phyloP scores from a whole-genome alignment of 371 early-diverging fungal genomes.

The Umbelopsis sp. region DNA sequence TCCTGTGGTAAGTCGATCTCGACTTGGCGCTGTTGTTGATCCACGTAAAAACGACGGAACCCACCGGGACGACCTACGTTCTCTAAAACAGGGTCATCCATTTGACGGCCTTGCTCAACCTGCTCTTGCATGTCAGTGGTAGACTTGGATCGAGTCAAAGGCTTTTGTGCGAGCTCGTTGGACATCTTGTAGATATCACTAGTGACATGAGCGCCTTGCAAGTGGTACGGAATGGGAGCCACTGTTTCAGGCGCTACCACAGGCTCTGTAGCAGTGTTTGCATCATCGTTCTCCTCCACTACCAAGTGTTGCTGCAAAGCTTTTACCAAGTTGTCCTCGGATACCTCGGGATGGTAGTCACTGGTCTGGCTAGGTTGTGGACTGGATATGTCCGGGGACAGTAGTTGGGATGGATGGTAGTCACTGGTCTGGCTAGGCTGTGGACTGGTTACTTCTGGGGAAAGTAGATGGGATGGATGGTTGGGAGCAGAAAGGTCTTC shows the following conservation, averaged over 20 bases:
- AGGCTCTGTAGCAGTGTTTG: not conserved
- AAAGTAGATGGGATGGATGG: not conserved
- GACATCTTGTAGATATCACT: slow-evolving; percentile 52
- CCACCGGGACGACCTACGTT: slow-evolving; percentile 68
- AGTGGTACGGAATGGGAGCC: slow-evolving; percentile 43
- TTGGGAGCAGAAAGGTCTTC: not conserved
- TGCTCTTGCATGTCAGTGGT: slow-evolving; percentile 26
- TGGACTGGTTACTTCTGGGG: not conserved
- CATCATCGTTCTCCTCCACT: not conserved
- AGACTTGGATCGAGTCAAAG: slow-evolving; percentile 33
- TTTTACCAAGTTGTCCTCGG: slow-evolving; percentile 11
- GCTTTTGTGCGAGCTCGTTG: slow-evolving; percentile 31
- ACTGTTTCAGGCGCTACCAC: slow-evolving; percentile 10
- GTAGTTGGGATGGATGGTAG: not conserved
- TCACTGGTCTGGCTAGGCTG: not conserved
- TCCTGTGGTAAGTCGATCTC: slow-evolving; percentile 23
- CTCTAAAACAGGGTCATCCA: slow-evolving; percentile 32
- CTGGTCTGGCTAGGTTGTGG: not conserved
- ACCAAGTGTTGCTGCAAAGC: slow-evolving; percentile 8
- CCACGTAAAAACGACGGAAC: slow-evolving; percentile 70
- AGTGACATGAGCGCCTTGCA: slow-evolving; percentile 48
- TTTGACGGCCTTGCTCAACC: slow-evolving; percentile 29
- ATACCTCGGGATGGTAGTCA: slow-evolving; percentile 9
- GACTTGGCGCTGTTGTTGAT: slow-evolving; percentile 45
- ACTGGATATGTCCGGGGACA: not conserved